Evolutionary conservation across 1,284 basidiomycete species (phyloP).

Genomic region (Puccinia novopanici): DNA sequence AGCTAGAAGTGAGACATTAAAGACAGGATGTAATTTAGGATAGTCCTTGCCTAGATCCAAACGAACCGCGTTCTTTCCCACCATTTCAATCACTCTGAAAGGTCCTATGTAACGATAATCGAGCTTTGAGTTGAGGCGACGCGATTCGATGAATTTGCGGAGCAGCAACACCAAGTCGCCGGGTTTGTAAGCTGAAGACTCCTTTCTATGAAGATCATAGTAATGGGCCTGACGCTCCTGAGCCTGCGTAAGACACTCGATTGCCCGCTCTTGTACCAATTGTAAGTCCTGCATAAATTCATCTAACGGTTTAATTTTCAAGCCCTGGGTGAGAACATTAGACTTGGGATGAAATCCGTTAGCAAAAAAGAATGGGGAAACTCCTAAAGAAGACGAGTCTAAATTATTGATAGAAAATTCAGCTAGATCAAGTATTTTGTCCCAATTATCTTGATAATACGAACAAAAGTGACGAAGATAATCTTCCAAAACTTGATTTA

Average conservation of each 20-base stretch:
- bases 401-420: conserved; percentile 52
- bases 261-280: neutral
- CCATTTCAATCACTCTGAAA: conserved; percentile 11
- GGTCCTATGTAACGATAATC: conserved; percentile 9
- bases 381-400: neutral
- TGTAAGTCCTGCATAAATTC: neutral
- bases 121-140: neutral
- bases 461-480: conserved; percentile 52
- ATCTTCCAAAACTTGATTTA: conserved; percentile 25
- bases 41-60: neutral
- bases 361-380: conserved; percentile 9
- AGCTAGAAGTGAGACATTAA: neutral
- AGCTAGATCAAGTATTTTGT: conserved; percentile 53
- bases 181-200: neutral
- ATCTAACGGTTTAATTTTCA: neutral
- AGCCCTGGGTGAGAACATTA: neutral
- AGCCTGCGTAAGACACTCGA: no score
- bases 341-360: conserved; percentile 10
- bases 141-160: neutral
- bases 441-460: conserved; percentile 55
- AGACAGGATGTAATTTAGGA: conserved; percentile 12
- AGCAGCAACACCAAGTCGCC: neutral
- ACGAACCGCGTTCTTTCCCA: neutral
- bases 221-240: neutral
- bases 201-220: neutral